These are phyloP conservation scores for Lentithecium fluviatile DNA, from an alignment of 495 filamentous ascomycete genomes.

Conservation along the genomic window DNA sequence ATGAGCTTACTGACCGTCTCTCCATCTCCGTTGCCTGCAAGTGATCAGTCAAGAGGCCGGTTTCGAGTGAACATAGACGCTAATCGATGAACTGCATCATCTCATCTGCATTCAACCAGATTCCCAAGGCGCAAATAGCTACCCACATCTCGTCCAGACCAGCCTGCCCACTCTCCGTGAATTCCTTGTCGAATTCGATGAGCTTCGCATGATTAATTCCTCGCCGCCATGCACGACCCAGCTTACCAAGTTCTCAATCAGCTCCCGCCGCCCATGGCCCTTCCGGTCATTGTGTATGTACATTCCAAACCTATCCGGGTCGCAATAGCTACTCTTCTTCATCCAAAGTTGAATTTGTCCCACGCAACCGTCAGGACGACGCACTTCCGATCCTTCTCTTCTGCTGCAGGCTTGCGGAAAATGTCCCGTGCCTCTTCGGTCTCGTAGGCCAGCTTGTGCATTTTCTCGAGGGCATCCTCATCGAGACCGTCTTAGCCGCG, in stretches of 20 bases:
- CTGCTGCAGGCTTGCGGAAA: not conserved
- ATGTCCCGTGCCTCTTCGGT: no score
- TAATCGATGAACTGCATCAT: not conserved
- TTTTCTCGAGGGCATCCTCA: no score
- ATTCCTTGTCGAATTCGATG: not conserved
- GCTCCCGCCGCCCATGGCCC: not conserved
- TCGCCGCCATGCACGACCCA: not conserved
- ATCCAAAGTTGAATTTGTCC: not conserved
- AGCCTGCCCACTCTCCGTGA: not conserved
- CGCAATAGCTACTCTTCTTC: not conserved
- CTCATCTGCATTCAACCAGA: not conserved
- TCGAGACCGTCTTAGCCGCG: no score
- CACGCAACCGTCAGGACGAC: not conserved
- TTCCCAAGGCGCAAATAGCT: not conserved
- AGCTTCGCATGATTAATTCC: not conserved
- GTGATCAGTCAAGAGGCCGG: no score
- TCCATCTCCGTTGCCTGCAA: no score
- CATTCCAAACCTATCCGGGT: not conserved
- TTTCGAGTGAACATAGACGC: no score
- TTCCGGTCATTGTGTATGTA: not conserved
- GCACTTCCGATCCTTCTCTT: not conserved
- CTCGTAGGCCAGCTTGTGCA: no score
- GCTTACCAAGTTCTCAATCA: not conserved
- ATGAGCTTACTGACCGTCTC: no score
- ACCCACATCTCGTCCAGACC: not conserved